Evolutionary conservation across 495 filamentous ascomycete species (phyloP), one percentile per base, ranked within the genome.

Genomic region (Lepraria neglecta): DNA sequence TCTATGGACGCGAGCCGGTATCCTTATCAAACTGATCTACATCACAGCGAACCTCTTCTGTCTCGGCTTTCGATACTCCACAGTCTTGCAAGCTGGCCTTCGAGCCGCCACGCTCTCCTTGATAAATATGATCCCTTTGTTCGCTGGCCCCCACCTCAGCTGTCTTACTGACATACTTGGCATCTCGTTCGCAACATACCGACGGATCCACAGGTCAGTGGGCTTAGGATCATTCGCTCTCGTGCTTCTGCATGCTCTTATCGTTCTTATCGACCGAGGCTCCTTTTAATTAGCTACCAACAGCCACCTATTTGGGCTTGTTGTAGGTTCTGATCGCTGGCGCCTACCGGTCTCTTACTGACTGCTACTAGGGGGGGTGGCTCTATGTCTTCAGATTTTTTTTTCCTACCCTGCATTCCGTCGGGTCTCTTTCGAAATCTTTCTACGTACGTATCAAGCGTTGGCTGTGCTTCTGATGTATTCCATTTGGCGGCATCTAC

Each of bases 391-490:
- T 6, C 11, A 2, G 14, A 17, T 17, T 44, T 4, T n/a, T 6
- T 24, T 19, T 24, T 7, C 3, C 2, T 47, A 24, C 10, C 15
- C 45, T 47, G 1, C 19, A n/a, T 44, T 47, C 1, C 42, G 42
- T 6, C 47, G 24, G 27, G 6, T 21, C 19, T 59, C 66, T 1
- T 77, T 71, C 46, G 64, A 75, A 57, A 59, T 73, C 51, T 77
- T 77, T 51, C 67, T 75, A 47, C 63, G 65, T 43, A 62, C 31
- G 31, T 63, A 77, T 61, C 63, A 75, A 63, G 57, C 52, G 14
- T 59, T 74, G 11, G 55, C 71, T 4, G 59, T 46, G 21, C 33
- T 68, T 19, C 63, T 65, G 65, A 19, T 70, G 19, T 72, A 71
- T 59, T 33, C 62, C 1, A 67, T 58, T 14, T 75, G 58, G 71